Base-by-base conservation (phyloP, 441 rosid species). In the Jatropha podagrica region DNA sequence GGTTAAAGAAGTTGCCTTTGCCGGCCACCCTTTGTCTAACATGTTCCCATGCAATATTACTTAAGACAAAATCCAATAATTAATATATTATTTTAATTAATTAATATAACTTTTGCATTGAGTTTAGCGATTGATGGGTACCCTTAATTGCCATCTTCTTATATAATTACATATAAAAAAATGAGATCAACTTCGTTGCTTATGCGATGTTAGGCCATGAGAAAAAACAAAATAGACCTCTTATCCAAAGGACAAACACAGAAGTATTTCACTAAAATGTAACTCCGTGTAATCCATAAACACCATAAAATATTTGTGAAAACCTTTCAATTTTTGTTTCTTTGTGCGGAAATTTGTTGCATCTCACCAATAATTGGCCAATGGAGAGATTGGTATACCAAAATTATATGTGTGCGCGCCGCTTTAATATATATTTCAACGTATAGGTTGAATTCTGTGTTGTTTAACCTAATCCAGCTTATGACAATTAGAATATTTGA, bases 11-110 rank as follows among this genome's bases (percentile, higher is more conserved):
- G 86, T 82, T 78, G 93, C 78, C 87, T 76, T 62, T 64, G 91
- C 93, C 91, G 89, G 93, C 93, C 83, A 71, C 32, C 66, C 20
- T 68, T 89, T 87, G 93, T 89, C 91, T 77, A 78, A 78, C 79
- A 74, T 71, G 83, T 44, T 67, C 74, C 49, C 41, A 55, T 49
- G 63, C 66, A 69, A 77, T 66, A 71, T 56, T 76, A 73, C 60
- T 78, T 54, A 72, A 75, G 86, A 87, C 85, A 79, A 84, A 79
- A 17, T 20, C 32, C 54, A 46, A 15, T 74, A 26, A 64, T 75
- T 14, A 60, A 20, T 32, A 12, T 59, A 49, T 69, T 71, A 41
- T 51, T 75, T 66, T 68, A 52, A 54, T 54, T 54, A 54, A 58
- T 60, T 61, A 65, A 55, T 11, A 0, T 46, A 13, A 40, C 42